Conservation (phyloP, 2,329 filamentous ascomycete genomes). For the Aspergillus carbonarius region DNA sequence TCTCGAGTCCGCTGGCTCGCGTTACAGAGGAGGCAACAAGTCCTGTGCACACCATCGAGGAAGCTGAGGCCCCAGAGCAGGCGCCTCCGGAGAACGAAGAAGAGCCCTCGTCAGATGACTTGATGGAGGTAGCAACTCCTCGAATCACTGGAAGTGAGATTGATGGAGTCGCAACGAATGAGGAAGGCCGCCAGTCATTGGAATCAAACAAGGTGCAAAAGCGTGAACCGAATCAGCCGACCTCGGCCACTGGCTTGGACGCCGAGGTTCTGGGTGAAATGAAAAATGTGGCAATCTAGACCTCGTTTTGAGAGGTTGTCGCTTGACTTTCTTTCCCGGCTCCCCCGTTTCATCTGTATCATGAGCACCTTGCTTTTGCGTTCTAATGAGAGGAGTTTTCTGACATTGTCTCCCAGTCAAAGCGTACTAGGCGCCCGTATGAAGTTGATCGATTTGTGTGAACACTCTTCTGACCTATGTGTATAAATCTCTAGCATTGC, state of each 20-base stretch:
- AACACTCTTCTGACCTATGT: conserved; percentile 26
- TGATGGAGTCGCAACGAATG: conserved; percentile 24
- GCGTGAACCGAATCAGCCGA: conserved; percentile 27
- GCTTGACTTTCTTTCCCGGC: conserved; percentile 12
- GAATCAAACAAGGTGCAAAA: conserved; percentile 34
- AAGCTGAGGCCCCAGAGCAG: conserved; percentile 35
- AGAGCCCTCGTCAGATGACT: conserved; percentile 35
- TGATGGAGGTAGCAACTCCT: conserved; percentile 43
- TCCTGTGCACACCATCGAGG: conserved; percentile 33
- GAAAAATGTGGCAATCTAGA: conserved; percentile 49
- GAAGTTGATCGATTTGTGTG: conserved; percentile 25
- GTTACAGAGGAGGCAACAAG: conserved; percentile 47
- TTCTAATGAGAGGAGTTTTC: conserved; percentile 6
- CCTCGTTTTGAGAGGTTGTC: conserved; percentile 13
- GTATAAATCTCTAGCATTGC: conserved; percentile 34
- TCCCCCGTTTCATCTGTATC: conserved; percentile 9
- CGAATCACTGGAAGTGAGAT: conserved; percentile 38
- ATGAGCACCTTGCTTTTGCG: conserved; percentile 11
- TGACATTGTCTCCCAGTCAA: conserved; percentile 8
- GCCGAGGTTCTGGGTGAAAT: conserved; percentile 46
- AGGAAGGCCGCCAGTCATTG: conserved; percentile 20
- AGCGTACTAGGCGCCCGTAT: conserved; percentile 26
- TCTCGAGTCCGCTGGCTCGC: conserved; percentile 48
- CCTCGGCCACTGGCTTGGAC: conserved; percentile 32
- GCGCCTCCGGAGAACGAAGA: conserved; percentile 29